These are phyloP conservation scores for Oxytropis ochrocephala DNA, from an alignment of 306 rosid species.

Conservation along the genomic window DNA sequence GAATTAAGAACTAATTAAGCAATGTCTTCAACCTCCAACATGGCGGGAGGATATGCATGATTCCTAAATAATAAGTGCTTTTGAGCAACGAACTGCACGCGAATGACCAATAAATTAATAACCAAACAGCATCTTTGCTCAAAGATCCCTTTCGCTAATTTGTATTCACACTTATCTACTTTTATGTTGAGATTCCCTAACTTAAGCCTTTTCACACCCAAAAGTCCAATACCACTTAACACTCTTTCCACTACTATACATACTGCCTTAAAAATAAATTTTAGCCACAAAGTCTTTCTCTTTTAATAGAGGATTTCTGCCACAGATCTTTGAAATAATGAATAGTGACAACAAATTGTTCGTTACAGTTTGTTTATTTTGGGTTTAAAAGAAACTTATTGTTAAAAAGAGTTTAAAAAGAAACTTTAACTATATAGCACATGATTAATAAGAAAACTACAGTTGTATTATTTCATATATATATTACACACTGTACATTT, in stretches of 20 bases:
- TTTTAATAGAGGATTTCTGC: no score
- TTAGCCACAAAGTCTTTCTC: neutral
- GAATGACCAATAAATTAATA: neutral
- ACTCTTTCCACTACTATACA: neutral
- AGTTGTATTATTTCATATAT: no score
- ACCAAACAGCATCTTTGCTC: neutral
- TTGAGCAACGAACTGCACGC: constrained; percentile 15
- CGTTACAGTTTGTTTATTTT: no score
- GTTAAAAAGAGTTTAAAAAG: no score
- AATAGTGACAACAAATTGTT: no score
- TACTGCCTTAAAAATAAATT: neutral
- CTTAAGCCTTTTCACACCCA: constrained; percentile 36
- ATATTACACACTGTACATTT: no score
- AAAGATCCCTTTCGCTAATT: constrained; percentile 34
- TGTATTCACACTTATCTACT: constrained; percentile 50
- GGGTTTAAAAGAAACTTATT: no score
- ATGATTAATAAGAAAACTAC: no score
- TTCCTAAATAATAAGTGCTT: neutral
- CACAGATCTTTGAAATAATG: no score
- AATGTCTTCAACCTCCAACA: no score
- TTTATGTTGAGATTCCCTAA: constrained; percentile 15
- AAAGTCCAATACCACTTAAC: neutral
- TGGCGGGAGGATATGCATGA: neutral
- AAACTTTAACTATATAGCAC: no score
- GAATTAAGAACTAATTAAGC: no score